Evolutionary conservation across 306 rosid genomes (phyloP).

Genomic region (Begonia peltatifolia): DNA sequence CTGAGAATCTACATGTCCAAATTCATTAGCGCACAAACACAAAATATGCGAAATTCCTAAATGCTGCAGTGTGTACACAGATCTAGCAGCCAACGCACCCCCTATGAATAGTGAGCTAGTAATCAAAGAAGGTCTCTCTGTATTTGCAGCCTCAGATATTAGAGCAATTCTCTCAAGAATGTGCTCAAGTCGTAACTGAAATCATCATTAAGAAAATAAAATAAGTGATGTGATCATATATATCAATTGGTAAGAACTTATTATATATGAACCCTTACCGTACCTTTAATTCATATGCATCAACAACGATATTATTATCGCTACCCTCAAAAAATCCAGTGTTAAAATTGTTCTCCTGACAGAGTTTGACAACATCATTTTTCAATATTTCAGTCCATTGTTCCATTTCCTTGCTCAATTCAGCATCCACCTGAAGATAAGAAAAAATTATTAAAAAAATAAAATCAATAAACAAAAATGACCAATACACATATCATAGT

Average conservation of each 20-base stretch:
- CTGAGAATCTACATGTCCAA: conserved; percentile 94
- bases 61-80: conserved; percentile 70
- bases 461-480: background rate
- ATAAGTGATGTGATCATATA: background rate
- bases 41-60: conserved; percentile 68
- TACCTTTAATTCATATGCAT: conserved; percentile 95
- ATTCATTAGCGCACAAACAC: conserved; percentile 88
- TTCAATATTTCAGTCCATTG: conserved; percentile 96
- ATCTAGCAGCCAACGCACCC: conserved; percentile 87
- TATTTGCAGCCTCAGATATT: conserved; percentile 88
- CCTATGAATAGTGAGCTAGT: conserved; percentile 67
- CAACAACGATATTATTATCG: conserved; percentile 62
- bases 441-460: background rate
- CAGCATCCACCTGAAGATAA: conserved; percentile 59
- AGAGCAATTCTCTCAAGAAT: conserved; percentile 81
- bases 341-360: conserved; percentile 86
- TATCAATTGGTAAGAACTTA: no score
- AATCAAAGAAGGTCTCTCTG: conserved; percentile 74
- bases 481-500: background rate
- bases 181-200: conserved; percentile 93
- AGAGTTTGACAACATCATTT: conserved; percentile 68
- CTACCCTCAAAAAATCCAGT: conserved; percentile 91
- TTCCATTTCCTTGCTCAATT: conserved; percentile 78
- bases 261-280: no score
- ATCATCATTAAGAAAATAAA: conserved; percentile 5